Evolutionary conservation across 441 rosid genomes (phyloP), one percentile per base, ranked within the genome.

Genomic region (Jatropha multifida): DNA sequence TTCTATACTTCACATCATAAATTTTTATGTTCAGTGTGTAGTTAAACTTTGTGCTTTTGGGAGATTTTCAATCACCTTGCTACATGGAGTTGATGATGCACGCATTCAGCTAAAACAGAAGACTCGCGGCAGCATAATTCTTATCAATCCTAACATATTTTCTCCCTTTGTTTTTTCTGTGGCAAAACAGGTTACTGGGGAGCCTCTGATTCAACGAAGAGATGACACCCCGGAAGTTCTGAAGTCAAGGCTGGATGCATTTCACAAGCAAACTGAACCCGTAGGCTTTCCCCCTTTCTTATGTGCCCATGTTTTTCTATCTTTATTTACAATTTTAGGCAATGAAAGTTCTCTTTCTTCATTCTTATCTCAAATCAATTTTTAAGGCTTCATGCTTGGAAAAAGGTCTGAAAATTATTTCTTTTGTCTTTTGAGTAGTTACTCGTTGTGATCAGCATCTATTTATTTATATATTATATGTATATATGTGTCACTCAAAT

Each of bases 141-240:
- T 68, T 3, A 9, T 46, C 2, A 9, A 5, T 55, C 17, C 52
- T 56, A 40, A 71, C 41, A 23, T 65, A 3, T 14, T 70, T 38
- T 55, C 23, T 0, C 0, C 40, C 65, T 32, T n/a, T 12, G 7
- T 61, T 32, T 54, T 70, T 54, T 5, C 44, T 69, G 18, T 23
- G 37, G 44, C 1, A 20, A 42, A 66, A 65, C 26, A 61, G 65
- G 65, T 61, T 32, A 27, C 65, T 4, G 65, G 65, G 27, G 65
- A 61, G 65, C 42, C 65, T 61, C 40, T 61, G 65, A 61, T 61
- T 32, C 65, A 61, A 13, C 38, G 65, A 14, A 61, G 27, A 61
- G 65, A 61, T 14, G 65, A 61, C 65, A 61, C 65, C 40, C 65
- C 65, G 11, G 41, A 32, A 61, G 65, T 61, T 61, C 65, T 61